These are phyloP conservation scores for Angomonas deanei DNA, from an alignment of 208 protist genomes.

Conservation along the genomic window DNA sequence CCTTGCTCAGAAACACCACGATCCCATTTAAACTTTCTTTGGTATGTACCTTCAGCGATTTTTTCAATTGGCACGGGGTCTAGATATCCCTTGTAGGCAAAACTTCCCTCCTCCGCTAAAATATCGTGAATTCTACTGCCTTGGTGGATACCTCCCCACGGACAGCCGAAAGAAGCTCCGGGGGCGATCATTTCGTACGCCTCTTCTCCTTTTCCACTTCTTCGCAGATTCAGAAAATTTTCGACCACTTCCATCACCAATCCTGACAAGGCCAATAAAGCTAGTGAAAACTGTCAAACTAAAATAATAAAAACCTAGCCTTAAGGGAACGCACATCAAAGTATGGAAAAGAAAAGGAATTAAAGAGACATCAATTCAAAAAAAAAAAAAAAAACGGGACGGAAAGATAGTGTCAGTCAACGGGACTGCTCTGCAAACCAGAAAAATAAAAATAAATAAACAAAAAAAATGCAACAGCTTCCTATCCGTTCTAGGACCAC, in stretches of 20 bases:
- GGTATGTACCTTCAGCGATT: constrained; percentile 80
- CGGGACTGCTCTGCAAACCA: no score
- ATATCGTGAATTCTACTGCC: constrained; percentile 59
- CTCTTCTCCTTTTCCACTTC: constrained; percentile 67
- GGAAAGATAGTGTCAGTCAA: background rate
- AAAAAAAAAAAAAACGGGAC: constrained; percentile 5
- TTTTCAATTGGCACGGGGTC: constrained; percentile 73
- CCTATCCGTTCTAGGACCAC: no score
- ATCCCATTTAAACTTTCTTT: constrained; percentile 83
- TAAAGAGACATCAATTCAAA: background rate
- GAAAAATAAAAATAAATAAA: no score
- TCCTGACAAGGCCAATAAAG: no score
- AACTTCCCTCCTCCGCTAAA: constrained; percentile 59
- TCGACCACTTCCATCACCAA: constrained; percentile 72
- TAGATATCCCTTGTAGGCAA: constrained; percentile 76
- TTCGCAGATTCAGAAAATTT: constrained; percentile 67
- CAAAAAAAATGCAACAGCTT: no score
- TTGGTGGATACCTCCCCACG: constrained; percentile 85
- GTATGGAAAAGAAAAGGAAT: background rate
- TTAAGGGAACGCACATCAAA: no score
- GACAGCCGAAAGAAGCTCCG: constrained; percentile 74
- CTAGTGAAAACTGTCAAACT: no score
- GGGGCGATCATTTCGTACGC: constrained; percentile 72
- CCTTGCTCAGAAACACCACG: constrained; percentile 79
- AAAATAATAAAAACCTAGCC: no score